Evolutionary conservation across 345 rosid species (phyloP).

Genomic region (Aethionema arabicum): DNA sequence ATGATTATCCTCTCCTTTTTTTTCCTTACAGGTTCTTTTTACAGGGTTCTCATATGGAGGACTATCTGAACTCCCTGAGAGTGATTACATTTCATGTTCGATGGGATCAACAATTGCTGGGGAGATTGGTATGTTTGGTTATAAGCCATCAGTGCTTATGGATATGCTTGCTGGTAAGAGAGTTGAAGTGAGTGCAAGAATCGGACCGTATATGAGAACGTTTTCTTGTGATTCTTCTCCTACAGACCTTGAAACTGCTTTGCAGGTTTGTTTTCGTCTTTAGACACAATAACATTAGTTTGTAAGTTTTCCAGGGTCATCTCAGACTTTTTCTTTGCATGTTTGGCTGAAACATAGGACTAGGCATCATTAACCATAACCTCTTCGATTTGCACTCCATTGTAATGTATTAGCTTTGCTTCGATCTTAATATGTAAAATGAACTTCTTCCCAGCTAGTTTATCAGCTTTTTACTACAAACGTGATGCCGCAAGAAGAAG

Average conservation of each 20-base stretch:
- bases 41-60: constrained; percentile 96
- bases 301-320: too few relatives aligned
- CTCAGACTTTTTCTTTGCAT: background rate
- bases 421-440: background rate
- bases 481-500: constrained; percentile 82
- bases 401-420: constrained; percentile 18
- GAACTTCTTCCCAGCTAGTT: constrained; percentile 58
- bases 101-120: constrained; percentile 91
- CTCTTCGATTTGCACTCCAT: constrained; percentile 8
- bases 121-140: constrained; percentile 89
- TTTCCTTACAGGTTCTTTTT: constrained; percentile 65
- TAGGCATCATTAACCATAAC: constrained; percentile 5
- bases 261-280: constrained; percentile 65
- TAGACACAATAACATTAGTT: constrained; percentile 9
- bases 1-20: constrained; percentile 17
- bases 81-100: constrained; percentile 73
- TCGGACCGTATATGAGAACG: constrained; percentile 81
- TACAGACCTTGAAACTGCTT: constrained; percentile 80
- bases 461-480: constrained; percentile 77
- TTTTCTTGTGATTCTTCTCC: constrained; percentile 93
- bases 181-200: constrained; percentile 76
- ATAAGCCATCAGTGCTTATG: constrained; percentile 75
- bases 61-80: constrained; percentile 82
- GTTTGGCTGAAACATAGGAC: constrained; percentile 7
- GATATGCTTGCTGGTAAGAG: constrained; percentile 98